Percentiles rank a stretch among this genome's conserved stretches.
Evolutionary conservation across 73 alveolate genomes (phyloP).

Genomic region (Blepharisma stoltei): DNA sequence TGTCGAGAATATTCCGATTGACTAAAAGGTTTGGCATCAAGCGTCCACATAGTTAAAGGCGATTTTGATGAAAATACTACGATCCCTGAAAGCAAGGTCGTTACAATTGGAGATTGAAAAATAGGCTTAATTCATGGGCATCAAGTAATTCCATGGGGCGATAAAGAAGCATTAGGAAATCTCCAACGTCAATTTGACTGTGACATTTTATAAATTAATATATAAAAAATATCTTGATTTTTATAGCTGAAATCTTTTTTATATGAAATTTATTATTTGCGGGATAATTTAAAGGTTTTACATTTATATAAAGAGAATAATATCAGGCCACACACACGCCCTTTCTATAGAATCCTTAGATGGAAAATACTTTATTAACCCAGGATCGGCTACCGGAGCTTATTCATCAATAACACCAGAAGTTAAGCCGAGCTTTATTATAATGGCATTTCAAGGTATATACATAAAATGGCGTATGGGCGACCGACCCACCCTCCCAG

Average conservation of each 20-base stretch:
- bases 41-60: slow-evolving; percentile 78
- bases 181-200: slow-evolving; percentile 77
- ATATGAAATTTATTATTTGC: too few relatives aligned
- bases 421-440: background rate
- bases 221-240: too few relatives aligned
- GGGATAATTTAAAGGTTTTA: too few relatives aligned
- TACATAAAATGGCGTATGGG: too few relatives aligned
- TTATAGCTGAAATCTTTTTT: too few relatives aligned
- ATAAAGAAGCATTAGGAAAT: slow-evolving; percentile 79
- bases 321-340: slow-evolving; percentile 89
- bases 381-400: slow-evolving; percentile 94
- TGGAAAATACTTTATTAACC: slow-evolving; percentile 91
- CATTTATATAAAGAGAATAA: too few relatives aligned
- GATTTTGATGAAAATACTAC: slow-evolving; percentile 75
- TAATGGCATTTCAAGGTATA: background rate
- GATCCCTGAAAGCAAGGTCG: slow-evolving; percentile 79
- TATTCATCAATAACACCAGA: slow-evolving; percentile 37
- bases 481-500: too few relatives aligned
- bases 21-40: slow-evolving; percentile 54
- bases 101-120: slow-evolving; percentile 74
- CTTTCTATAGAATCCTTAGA: slow-evolving; percentile 67
- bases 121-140: slow-evolving; percentile 91
- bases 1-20: slow-evolving; percentile 71
- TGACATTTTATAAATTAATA: slow-evolving; percentile 81
- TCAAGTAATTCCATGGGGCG: slow-evolving; percentile 95